These are phyloP conservation scores for Fusarium mexicanum DNA, from an alignment of 2,329 filamentous ascomycete species.

Conservation along the genomic window DNA sequence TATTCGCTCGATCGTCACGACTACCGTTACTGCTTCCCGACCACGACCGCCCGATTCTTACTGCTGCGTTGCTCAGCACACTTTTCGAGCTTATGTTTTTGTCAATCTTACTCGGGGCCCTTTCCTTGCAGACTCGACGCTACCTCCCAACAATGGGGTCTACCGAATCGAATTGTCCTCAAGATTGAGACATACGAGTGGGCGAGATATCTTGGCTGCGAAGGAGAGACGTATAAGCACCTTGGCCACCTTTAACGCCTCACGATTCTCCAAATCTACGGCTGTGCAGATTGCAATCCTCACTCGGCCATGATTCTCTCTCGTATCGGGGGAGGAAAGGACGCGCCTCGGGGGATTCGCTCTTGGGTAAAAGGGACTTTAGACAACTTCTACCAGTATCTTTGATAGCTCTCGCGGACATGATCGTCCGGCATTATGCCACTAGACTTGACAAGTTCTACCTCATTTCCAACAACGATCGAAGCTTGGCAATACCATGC, in stretches of 20 bases:
- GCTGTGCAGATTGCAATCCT: not conserved
- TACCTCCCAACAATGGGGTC: not conserved
- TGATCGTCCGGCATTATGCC: not conserved
- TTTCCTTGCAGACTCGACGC: not conserved
- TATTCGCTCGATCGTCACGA: not conserved
- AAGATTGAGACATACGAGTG: slow-evolving; percentile 32
- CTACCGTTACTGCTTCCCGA: not conserved
- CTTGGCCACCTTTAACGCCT: too few species aligned
- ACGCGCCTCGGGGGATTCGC: not conserved
- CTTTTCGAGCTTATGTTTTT: not conserved
- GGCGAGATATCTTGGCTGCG: too few species aligned
- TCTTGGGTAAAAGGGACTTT: not conserved
- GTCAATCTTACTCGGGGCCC: rapidly evolving
- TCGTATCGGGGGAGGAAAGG: not conserved
- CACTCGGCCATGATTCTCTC: not conserved
- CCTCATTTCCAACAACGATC: slow-evolving; percentile 2
- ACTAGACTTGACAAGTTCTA: slow-evolving; percentile 33
- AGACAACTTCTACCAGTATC: not conserved
- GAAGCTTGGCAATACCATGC: not conserved
- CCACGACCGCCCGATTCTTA: not conserved
- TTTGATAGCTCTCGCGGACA: not conserved
- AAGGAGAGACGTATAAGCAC: too few species aligned
- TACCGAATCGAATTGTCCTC: slow-evolving; percentile 29
- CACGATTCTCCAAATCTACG: not conserved
- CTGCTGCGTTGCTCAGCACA: not conserved